Evolutionary conservation across 1,139 yeast genomes (phyloP).

Genomic region (Arxiozyma slooffiae): DNA sequence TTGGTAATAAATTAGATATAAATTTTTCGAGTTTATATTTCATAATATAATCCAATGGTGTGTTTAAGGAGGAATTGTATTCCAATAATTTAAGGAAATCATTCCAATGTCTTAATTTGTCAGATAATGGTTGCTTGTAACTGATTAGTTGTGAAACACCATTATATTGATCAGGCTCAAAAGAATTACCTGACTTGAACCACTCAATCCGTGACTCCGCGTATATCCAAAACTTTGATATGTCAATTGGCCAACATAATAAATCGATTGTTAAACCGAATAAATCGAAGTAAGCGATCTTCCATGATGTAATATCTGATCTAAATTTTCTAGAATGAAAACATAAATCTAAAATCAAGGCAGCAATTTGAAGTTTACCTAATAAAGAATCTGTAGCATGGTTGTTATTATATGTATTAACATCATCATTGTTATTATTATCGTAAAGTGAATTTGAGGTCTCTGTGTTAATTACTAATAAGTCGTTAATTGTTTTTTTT

Average conservation of each 20-base stretch:
- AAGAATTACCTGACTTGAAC: slow-evolving; percentile 20
- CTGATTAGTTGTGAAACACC: slow-evolving; percentile 19
- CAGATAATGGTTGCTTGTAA: slow-evolving; percentile 26
- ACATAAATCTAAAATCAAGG: slow-evolving; percentile 16
- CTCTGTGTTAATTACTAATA: slow-evolving; percentile 6
- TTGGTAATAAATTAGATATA: slow-evolving; percentile 25
- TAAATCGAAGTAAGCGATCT: slow-evolving; percentile 18
- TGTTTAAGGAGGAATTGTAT: slow-evolving; percentile 17
- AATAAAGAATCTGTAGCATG: neutral
- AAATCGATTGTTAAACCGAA: slow-evolving; percentile 16
- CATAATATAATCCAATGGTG: slow-evolving; percentile 22
- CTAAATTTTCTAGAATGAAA: slow-evolving; percentile 16
- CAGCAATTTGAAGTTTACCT: slow-evolving; percentile 9
- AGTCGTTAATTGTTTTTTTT: slow-evolving; percentile 13
- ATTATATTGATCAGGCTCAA: slow-evolving; percentile 13
- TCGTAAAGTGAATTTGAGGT: neutral
- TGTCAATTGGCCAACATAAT: slow-evolving; percentile 21
- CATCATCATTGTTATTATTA: neutral
- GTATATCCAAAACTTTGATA: slow-evolving; percentile 24
- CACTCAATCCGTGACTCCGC: slow-evolving; percentile 24
- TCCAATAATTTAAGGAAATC: slow-evolving; percentile 14
- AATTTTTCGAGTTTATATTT: slow-evolving; percentile 23
- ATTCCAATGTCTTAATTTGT: slow-evolving; percentile 26
- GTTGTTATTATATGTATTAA: neutral
- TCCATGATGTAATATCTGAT: slow-evolving; percentile 12